phyloP scores from a whole-genome alignment of 2,329 filamentous ascomycete genomes.

The Metarhizium rileyi region DNA sequence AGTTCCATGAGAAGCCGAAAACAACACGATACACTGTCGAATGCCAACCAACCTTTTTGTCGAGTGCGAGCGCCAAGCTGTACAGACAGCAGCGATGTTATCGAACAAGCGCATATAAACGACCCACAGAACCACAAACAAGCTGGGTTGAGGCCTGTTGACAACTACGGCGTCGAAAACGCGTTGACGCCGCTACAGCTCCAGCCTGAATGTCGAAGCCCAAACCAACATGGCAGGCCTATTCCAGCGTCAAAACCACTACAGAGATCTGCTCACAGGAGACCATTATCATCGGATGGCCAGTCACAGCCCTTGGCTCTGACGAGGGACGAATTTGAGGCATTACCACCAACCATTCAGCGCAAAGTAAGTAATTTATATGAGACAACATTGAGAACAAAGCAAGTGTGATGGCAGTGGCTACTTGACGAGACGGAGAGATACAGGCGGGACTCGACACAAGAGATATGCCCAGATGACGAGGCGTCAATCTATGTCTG shows the following conservation, averaged over 20 bases:
- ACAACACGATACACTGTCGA: conserved; percentile 9
- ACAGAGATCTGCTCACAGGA: conserved; percentile 16
- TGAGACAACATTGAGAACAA: neutral
- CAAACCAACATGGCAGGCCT: conserved; percentile 12
- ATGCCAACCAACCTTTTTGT: neutral
- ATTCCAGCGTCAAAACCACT: conserved; percentile 11
- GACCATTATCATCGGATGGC: conserved; percentile 11
- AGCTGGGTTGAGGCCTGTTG: neutral
- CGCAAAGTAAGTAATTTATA: conserved; percentile 40
- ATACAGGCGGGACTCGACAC: too few relatives aligned
- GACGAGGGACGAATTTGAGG: conserved; percentile 35
- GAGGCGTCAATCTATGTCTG: neutral
- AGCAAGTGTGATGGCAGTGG: neutral
- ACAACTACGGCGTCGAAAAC: conserved; percentile 1
- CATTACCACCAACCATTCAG: conserved; percentile 43
- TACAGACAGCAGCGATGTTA: neutral
- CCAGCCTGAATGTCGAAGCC: conserved; percentile 11
- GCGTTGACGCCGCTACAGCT: conserved; percentile 2
- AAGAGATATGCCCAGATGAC: neutral
- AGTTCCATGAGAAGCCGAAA: conserved; percentile 6
- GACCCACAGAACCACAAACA: neutral
- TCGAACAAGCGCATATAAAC: neutral
- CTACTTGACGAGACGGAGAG: neutral
- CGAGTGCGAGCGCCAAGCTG: neutral
- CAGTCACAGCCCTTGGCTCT: conserved; percentile 20